A percentile compares a stretch with the other conserved stretches of the same genome.
These are phyloP conservation scores for Aspergillus wentii DNA, from an alignment of 495 filamentous ascomycete genomes.

Conservation along the genomic window DNA sequence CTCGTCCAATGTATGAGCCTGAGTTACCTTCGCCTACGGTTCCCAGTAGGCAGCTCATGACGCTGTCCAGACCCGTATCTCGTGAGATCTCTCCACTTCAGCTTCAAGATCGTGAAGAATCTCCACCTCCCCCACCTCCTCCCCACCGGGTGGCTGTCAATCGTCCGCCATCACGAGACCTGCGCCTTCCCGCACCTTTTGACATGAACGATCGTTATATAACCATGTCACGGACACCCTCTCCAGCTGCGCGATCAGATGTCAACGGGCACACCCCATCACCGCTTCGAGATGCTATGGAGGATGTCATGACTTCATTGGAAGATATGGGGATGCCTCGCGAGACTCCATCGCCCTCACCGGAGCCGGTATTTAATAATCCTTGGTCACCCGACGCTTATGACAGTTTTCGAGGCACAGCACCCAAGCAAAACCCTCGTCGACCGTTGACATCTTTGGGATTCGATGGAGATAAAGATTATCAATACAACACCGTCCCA, in stretches of 20 bases:
- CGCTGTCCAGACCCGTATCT: conserved; percentile 24
- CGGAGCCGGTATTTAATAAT: conserved; percentile 54
- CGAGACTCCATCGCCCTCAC: conserved; percentile 41
- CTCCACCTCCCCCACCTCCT: conserved; percentile 40
- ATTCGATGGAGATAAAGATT: conserved; percentile 51
- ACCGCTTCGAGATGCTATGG: conserved; percentile 89
- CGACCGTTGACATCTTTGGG: conserved; percentile 73
- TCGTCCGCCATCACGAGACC: conserved; percentile 19
- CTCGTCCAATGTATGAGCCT: conserved; percentile 19
- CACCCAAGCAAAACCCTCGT: conserved; percentile 19
- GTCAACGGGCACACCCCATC: conserved; percentile 76
- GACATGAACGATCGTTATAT: conserved; percentile 47
- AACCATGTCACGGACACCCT: conserved; percentile 49
- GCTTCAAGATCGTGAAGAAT: conserved; percentile 33
- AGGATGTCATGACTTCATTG: conserved; percentile 95
- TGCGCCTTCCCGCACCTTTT: conserved; percentile 34
- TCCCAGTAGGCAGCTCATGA: conserved; percentile 18
- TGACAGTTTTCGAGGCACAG: conserved; percentile 49
- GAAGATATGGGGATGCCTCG: conserved; percentile 75
- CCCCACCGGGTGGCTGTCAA: conserved; percentile 33
- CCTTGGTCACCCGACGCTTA: conserved; percentile 94
- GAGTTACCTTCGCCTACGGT: conserved; percentile 27
- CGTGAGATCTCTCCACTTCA: conserved; percentile 32
- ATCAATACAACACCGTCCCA: conserved; percentile 28
- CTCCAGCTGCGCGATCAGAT: conserved; percentile 58